These are phyloP conservation scores for Solanum rostratum DNA, from an alignment of 257 asterid species.

Conservation along the genomic window DNA sequence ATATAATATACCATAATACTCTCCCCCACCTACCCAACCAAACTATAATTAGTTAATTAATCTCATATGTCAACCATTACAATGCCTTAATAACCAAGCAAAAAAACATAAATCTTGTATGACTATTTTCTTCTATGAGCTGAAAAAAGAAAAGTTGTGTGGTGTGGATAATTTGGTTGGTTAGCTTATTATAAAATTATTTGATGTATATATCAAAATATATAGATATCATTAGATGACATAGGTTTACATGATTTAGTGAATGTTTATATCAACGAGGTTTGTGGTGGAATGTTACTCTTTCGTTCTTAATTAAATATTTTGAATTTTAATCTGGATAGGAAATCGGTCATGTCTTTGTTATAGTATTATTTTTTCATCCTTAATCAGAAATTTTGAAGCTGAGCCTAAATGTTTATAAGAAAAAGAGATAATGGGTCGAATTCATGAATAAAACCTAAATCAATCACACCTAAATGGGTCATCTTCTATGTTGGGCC, in stretches of 20 bases:
- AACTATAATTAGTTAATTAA: not conserved
- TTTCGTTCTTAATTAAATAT: too few relatives aligned
- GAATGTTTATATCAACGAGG: not conserved
- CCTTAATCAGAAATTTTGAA: too few relatives aligned
- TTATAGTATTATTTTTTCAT: too few relatives aligned
- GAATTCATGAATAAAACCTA: not conserved
- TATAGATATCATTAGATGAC: not conserved
- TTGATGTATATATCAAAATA: too few relatives aligned
- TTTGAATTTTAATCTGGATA: too few relatives aligned
- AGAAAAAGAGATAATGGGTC: not conserved
- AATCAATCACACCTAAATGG: not conserved
- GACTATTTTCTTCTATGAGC: not conserved
- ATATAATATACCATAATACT: not conserved
- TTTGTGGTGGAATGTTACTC: not conserved
- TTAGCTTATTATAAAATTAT: not conserved
- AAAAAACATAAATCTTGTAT: too few relatives aligned
- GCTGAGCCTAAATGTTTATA: too few relatives aligned
- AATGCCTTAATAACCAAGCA: not conserved
- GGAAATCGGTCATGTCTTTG: accelerated
- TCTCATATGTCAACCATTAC: not conserved
- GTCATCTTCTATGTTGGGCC: not conserved
- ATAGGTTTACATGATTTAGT: not conserved
- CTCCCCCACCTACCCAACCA: not conserved
- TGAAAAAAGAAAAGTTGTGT: not conserved
- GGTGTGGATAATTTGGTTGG: not conserved